These are phyloP conservation scores for Larix sibirica DNA, from an alignment of 83 land plant species.

Conservation along the genomic window DNA sequence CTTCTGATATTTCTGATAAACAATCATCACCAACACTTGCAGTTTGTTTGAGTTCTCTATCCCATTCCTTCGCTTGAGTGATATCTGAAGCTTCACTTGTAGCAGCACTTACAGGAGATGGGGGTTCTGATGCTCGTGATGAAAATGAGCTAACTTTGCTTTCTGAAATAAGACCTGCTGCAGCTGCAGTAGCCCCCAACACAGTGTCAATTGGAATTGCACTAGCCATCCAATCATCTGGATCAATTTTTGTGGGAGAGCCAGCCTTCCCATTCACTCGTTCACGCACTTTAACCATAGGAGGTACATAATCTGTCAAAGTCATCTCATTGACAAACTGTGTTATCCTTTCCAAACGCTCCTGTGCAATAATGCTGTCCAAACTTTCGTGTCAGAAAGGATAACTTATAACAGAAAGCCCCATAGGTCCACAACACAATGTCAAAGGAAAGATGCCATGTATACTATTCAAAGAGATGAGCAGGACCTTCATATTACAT, in stretches of 20 bases:
- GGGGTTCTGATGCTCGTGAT: slow-evolving; percentile 37
- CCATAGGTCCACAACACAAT: background rate
- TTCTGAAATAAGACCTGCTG: slow-evolving; percentile 66
- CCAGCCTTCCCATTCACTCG: slow-evolving; percentile 36
- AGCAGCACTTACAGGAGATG: slow-evolving; percentile 56
- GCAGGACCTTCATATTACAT: too few species aligned
- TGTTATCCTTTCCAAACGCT: slow-evolving; percentile 93
- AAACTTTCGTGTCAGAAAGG: background rate
- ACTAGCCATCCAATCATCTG: slow-evolving; percentile 73
- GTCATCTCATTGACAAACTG: slow-evolving; percentile 82
- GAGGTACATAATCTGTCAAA: slow-evolving; percentile 47
- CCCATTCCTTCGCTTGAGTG: slow-evolving; percentile 35
- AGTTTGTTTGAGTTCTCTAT: slow-evolving; percentile 29
- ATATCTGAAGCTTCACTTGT: slow-evolving; percentile 52
- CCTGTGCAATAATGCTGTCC: slow-evolving; percentile 94
- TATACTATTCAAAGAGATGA: background rate
- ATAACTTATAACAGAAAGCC: background rate
- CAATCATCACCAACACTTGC: slow-evolving; percentile 32
- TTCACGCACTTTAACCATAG: slow-evolving; percentile 31
- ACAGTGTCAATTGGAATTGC: slow-evolving; percentile 83
- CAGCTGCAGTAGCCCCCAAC: slow-evolving; percentile 70
- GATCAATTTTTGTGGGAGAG: slow-evolving; percentile 30
- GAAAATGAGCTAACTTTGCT: slow-evolving; percentile 54
- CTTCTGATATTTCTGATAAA: slow-evolving; percentile 43
- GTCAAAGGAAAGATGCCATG: background rate